Base-by-base conservation (phyloP, 805 yeast genomes). In the Pichia exigua region DNA sequence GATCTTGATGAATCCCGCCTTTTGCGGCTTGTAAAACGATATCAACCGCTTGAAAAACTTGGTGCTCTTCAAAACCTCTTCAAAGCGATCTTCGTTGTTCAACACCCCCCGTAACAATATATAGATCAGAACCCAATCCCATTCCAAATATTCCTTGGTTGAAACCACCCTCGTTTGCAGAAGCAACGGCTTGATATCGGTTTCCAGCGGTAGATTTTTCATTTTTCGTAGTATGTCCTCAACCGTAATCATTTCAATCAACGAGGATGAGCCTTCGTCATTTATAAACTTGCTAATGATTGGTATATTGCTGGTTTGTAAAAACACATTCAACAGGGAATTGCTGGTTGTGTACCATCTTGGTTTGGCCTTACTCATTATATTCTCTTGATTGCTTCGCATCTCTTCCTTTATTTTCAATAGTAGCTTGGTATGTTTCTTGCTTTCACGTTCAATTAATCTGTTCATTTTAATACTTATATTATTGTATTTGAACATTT, bases 11-110 rank as follows among this genome's bases (percentile, higher is more conserved):
- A 90, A 92, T 50, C 97, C 72, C 60, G 83, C 81, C 67, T 95
- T 91, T 70, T 91, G 85, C 0, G 99, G 99, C 49, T 98, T 74
- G 64, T 82, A 92, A 64, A 92, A 94, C 2, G 96, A 87, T 59
- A 91, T 65, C 26, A 94, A 65, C 51, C 97, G 71, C 62, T 92
- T 91, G 63, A 91, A 74, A 60, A 94, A 88, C 61, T 91, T 92
- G 0, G 97, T 89, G 2, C 85, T 83, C 59, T 77, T 81, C 38
- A 82, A 74, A 1, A 85, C 72, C 51, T 92, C 98, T 32, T 89
- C 95, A 43, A 94, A 73, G 46, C 88, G 72, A 56, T 73, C 79
- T 0, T 87, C 83, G 59, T 80, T 83, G 52, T 79, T 66, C n/a
- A 94, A 67, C 0, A 97, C 96, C 0, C 97, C 97, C 58, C 78